phyloP scores from a whole-genome alignment of 768 basidiomycete genomes.

The Auricularia sp. region DNA sequence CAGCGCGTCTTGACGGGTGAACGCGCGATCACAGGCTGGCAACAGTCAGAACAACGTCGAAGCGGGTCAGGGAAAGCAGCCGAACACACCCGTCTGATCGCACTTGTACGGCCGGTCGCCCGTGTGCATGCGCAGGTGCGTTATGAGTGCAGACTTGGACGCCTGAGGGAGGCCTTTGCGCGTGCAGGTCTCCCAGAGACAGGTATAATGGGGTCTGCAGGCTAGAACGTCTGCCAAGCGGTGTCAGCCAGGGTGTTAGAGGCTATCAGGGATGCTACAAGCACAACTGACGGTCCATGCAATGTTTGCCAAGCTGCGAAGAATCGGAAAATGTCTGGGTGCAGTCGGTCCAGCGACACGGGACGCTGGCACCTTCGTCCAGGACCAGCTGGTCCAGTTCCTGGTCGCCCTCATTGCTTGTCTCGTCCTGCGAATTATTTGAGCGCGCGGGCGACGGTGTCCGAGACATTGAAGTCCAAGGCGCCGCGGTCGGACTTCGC shows the following conservation, averaged over 20 bases:
- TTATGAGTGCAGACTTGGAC: conserved; percentile 81
- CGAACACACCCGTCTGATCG: conserved; percentile 54
- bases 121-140: conserved; percentile 85
- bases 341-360: background rate
- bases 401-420: background rate
- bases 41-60: background rate
- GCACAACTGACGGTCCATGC: background rate
- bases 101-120: conserved; percentile 93
- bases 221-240: background rate
- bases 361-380: background rate
- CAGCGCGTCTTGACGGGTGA: conserved; percentile 89
- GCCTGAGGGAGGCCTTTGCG: conserved; percentile 78
- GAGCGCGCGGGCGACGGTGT: background rate
- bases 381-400: background rate
- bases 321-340: background rate
- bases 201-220: conserved; percentile 58
- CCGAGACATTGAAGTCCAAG: background rate
- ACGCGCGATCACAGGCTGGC: conserved; percentile 87
- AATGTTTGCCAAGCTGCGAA: background rate
- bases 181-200: conserved; percentile 79
- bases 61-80: background rate
- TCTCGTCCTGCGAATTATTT: background rate
- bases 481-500: background rate
- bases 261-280: background rate
- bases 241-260: too few relatives aligned